A percentile compares a stretch with the other conserved stretches of the same genome.
phyloP scores from a whole-genome alignment of 2,329 filamentous ascomycete genomes.

The Aspergillus sp. region DNA sequence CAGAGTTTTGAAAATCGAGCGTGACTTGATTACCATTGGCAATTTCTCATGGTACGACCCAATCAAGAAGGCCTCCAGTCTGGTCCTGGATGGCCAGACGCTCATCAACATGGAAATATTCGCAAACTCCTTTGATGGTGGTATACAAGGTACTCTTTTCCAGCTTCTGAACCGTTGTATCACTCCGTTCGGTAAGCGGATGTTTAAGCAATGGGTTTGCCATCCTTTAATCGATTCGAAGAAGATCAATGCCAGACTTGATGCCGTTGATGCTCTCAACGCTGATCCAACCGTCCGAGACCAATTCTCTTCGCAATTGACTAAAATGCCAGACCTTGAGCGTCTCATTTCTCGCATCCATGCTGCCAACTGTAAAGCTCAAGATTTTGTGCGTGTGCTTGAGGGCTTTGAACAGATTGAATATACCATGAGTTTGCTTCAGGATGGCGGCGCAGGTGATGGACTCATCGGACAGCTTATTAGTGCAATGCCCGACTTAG shows the following conservation, averaged over 20 bases:
- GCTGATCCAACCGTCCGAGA: constrained; percentile 75
- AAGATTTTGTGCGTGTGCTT: constrained; percentile 88
- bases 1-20: constrained; percentile 79
- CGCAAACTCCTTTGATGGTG: constrained; percentile 84
- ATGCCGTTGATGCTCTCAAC: constrained; percentile 91
- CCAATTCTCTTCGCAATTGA: constrained; percentile 80
- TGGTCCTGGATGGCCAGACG: constrained; percentile 92
- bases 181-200: constrained; percentile 92
- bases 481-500: constrained; percentile 77
- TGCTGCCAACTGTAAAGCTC: constrained; percentile 79
- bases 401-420: constrained; percentile 98
- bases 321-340: constrained; percentile 90
- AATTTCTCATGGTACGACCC: constrained; percentile 92
- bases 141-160: constrained; percentile 81
- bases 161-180: constrained; percentile 87
- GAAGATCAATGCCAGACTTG: constrained; percentile 88
- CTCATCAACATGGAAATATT: constrained; percentile 98
- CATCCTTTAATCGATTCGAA: constrained; percentile 82
- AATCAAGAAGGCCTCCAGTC: constrained; percentile 81
- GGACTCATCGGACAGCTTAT: constrained; percentile 82
- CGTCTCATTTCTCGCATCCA: constrained; percentile 91
- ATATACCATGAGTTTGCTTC: constrained; percentile 79
- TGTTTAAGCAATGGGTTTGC: constrained; percentile 95
- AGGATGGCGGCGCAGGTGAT: constrained; percentile 68
- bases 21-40: constrained; percentile 77